These are phyloP conservation scores for Pythium insidiosum DNA, from an alignment of 352 stramenopile species.

Conservation along the genomic window DNA sequence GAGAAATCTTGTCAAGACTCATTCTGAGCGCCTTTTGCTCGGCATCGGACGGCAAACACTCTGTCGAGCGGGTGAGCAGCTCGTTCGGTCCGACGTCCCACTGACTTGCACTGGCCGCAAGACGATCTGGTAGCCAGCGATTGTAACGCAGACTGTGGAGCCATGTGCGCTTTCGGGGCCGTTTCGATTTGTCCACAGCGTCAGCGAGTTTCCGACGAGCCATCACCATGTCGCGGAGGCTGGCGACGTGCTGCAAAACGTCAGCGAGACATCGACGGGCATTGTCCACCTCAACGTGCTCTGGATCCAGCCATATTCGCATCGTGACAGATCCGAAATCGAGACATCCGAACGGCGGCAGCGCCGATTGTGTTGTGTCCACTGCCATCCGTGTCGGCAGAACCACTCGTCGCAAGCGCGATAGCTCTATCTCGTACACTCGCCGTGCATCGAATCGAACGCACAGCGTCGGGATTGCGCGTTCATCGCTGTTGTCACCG, in stretches of 20 bases:
- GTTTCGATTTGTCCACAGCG: not conserved
- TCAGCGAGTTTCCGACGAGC: not conserved
- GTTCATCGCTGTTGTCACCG: too few relatives aligned
- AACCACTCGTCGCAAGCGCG: slow-evolving; percentile 2
- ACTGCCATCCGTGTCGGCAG: slow-evolving; percentile 1
- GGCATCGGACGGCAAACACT: slow-evolving; percentile 1
- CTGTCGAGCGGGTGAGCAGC: not conserved
- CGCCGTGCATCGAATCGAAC: slow-evolving; percentile 19
- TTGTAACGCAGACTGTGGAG: slow-evolving; percentile 17
- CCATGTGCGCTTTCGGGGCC: slow-evolving; percentile 2
- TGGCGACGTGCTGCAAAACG: slow-evolving; percentile 8
- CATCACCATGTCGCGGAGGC: slow-evolving; percentile 1
- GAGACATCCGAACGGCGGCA: slow-evolving; percentile 21
- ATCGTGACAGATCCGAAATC: slow-evolving; percentile 22
- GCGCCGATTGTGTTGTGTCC: not conserved
- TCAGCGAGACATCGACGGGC: slow-evolving; percentile 7
- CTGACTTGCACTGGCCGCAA: not conserved
- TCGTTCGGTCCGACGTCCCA: not conserved
- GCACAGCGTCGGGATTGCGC: too few relatives aligned
- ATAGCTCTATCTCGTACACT: slow-evolving; percentile 19
- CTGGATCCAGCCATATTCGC: slow-evolving; percentile 29
- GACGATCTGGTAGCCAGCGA: not conserved
- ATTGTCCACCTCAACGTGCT: not conserved
- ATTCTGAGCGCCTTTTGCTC: slow-evolving; percentile 8
- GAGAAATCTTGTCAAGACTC: not conserved